Evolutionary conservation across 306 rosid genomes (phyloP), one percentile per base, ranked within the genome.

Genomic region (Cercis canadensis): DNA sequence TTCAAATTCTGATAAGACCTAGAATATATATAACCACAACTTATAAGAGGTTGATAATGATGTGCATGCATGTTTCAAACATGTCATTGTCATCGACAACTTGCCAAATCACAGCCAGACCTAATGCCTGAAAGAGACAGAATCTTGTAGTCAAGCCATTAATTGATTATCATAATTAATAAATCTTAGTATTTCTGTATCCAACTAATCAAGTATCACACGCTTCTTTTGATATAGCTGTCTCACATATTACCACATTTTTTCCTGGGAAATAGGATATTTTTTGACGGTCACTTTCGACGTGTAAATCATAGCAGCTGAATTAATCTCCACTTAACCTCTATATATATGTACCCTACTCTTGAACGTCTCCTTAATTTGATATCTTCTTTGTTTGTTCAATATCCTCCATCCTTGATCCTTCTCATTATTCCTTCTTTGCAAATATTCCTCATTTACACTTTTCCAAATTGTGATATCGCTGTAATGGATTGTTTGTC

Each of bases 141-240:
- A 29, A 73, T 62, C 29, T 40, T 6, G 7, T 14, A 3, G 49
- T 17, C 59, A 57, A 64, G 50, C 37, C 36, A 21, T 15, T 46
- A 1, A 52, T 31, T 47, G 11, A 32, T 9, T 16, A 47, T 7
- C 15, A 24, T 55, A 73, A 65, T 33, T 24, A 24, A 24, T 24
- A 24, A 24, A 24, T 24, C 1, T 24, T 24, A 24, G 29, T 24
- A 24, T 24, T 1, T 24, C 1, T 3, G 29, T 24, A 14, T 49
- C 55, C 39, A 59, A 66, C 71, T 19, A 83, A 83, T 67, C 91
- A 78, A 81, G 72, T 59, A 58, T 15, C 10, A 73, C 88, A 86
- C 88, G 85, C 43, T 65, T 78, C 70, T 52, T 59, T 65, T 57
- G 29, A 24, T 1, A 24, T 24, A 24, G 29, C 29, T 24, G 29